phyloP scores from a whole-genome alignment of 768 basidiomycete genomes.

The Pleurotus pulmonarius region DNA sequence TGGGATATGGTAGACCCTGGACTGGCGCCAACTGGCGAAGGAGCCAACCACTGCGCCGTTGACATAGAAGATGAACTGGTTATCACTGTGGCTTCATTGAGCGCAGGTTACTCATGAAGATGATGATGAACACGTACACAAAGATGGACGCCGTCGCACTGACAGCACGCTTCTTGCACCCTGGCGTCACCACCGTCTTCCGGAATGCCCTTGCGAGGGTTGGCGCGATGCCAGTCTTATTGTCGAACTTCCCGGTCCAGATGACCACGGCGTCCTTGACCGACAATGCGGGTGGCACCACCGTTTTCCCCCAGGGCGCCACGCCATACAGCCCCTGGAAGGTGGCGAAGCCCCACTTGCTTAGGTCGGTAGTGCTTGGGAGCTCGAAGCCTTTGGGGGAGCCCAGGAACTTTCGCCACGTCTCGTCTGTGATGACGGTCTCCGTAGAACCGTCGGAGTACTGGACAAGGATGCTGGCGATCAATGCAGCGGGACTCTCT shows the following conservation, averaged over 20 bases:
- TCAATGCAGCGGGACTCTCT: conserved; percentile 21
- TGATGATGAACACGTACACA: conserved; percentile 41
- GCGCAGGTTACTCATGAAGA: not conserved
- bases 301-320: not conserved
- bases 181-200: conserved; percentile 1
- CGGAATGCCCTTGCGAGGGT: not conserved
- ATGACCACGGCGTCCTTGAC: not conserved
- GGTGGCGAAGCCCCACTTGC: not conserved
- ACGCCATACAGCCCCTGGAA: not conserved
- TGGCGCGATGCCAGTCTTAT: not conserved
- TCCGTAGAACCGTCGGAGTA: conserved; percentile 19
- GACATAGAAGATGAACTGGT: conserved; percentile 16
- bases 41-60: not conserved
- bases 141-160: not conserved
- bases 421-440: conserved; percentile 16
- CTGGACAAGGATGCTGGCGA: conserved; percentile 17
- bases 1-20: conserved; percentile 26
- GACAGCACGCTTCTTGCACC: not conserved
- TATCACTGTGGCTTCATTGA: conserved; percentile 15
- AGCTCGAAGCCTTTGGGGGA: not conserved
- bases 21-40: not conserved
- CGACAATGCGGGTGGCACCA: not conserved
- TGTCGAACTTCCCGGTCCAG: not conserved
- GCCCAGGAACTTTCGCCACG: conserved; percentile 17
- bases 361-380: not conserved